phyloP scores from a whole-genome alignment of 1,139 yeast species.

The Pneumocystis murina region DNA sequence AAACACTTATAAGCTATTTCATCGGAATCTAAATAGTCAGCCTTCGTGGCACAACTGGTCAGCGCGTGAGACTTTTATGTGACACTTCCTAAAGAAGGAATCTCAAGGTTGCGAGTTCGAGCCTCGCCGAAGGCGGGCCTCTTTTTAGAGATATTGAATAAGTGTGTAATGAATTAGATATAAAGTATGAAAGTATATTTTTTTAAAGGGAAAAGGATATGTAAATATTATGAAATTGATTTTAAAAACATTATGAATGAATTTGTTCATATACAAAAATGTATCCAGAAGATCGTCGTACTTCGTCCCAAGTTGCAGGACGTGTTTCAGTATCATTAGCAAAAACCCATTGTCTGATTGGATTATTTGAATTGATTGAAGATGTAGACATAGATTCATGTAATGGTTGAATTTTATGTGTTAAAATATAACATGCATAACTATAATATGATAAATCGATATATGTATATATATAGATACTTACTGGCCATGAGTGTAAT shows the following conservation, averaged over 20 bases:
- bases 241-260: background rate
- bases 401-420: constrained; percentile 6
- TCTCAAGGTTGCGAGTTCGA: constrained; percentile 1
- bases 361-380: constrained; percentile 3
- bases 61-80: constrained; percentile 1
- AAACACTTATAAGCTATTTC: background rate
- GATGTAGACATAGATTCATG: background rate
- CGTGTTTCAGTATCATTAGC: constrained; percentile 10
- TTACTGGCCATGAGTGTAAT: constrained; percentile 11
- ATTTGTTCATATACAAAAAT: background rate
- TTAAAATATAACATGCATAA: constrained; percentile 9
- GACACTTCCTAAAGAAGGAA: background rate
- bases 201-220: background rate
- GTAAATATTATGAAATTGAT: background rate
- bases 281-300: constrained; percentile 3
- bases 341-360: constrained; percentile 12
- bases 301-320: constrained; percentile 11
- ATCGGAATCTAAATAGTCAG: background rate
- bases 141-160: background rate
- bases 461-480: background rate
- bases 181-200: too few relatives aligned
- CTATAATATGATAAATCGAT: background rate
- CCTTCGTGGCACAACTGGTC: constrained; percentile 1
- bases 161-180: too few relatives aligned
- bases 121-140: background rate